These are phyloP conservation scores for Pythium sukuiense DNA, from an alignment of 352 stramenopile genomes.

Conservation along the genomic window DNA sequence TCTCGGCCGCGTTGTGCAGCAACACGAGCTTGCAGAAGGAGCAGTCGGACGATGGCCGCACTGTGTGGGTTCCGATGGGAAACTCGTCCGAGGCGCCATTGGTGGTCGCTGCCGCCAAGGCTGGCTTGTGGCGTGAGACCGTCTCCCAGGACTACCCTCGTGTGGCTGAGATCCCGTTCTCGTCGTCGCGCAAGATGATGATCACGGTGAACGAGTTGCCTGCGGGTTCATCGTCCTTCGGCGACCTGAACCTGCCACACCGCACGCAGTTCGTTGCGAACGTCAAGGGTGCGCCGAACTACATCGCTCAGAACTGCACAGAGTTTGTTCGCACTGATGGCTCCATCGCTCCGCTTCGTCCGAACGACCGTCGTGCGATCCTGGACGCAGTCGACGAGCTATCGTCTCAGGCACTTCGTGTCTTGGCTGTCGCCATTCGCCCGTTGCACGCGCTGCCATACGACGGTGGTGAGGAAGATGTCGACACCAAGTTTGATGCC, in stretches of 20 bases:
- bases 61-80: slow-evolving; percentile 55
- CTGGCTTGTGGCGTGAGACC: slow-evolving; percentile 52
- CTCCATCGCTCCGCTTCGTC: slow-evolving; percentile 37
- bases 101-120: slow-evolving; percentile 62
- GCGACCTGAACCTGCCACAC: slow-evolving; percentile 39
- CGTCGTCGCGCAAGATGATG: slow-evolving; percentile 94
- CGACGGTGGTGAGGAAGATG: slow-evolving; percentile 46
- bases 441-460: slow-evolving; percentile 47
- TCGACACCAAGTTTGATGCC: slow-evolving; percentile 56
- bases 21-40: slow-evolving; percentile 70
- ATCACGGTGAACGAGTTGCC: slow-evolving; percentile 64
- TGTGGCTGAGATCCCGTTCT: slow-evolving; percentile 91
- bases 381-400: slow-evolving; percentile 56
- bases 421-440: slow-evolving; percentile 90
- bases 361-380: slow-evolving; percentile 36
- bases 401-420: slow-evolving; percentile 72
- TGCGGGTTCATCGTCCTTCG: slow-evolving; percentile 28
- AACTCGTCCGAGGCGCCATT: slow-evolving; percentile 75
- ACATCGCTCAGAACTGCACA: slow-evolving; percentile 59
- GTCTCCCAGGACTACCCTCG: slow-evolving; percentile 57
- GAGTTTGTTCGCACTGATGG: slow-evolving; percentile 49
- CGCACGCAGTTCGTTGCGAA: slow-evolving; percentile 51
- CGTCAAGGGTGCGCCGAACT: slow-evolving; percentile 72
- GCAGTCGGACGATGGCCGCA: slow-evolving; percentile 36
- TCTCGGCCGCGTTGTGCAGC: slow-evolving; percentile 64